A percentile compares a stretch with the other conserved stretches of the same genome.
phyloP scores from a whole-genome alignment of 2,329 filamentous ascomycete genomes.

The Pseudocercospora cruenta region DNA sequence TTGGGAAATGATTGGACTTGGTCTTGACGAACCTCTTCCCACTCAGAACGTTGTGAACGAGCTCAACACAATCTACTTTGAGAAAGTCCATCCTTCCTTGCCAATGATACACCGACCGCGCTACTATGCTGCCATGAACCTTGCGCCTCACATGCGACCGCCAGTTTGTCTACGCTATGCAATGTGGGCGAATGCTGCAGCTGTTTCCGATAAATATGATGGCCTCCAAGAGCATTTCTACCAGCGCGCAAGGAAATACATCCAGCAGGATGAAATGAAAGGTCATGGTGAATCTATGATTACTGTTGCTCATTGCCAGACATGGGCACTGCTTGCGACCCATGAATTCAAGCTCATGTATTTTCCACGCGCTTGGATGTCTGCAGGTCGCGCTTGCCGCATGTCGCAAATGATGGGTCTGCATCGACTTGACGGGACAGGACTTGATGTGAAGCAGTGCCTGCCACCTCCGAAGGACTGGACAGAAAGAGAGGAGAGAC shows the following conservation, averaged over 20 bases:
- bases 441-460: conserved; percentile 90
- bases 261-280: conserved; percentile 86
- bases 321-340: conserved; percentile 75
- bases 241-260: conserved; percentile 82
- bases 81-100: conserved; percentile 81
- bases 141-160: conserved; percentile 83
- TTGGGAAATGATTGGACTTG: conserved; percentile 85
- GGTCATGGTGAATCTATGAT: conserved; percentile 89
- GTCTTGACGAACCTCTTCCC: conserved; percentile 80
- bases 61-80: conserved; percentile 84
- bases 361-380: conserved; percentile 94
- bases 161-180: conserved; percentile 88
- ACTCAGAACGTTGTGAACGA: conserved; percentile 82
- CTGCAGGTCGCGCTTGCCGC: conserved; percentile 78
- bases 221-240: conserved; percentile 88
- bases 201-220: conserved; percentile 78
- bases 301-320: conserved; percentile 82
- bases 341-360: conserved; percentile 99
- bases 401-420: conserved; percentile 90
- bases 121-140: conserved; percentile 84
- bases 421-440: conserved; percentile 79
- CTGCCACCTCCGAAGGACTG: conserved; percentile 84
- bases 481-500: conserved; percentile 89
- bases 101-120: conserved; percentile 89
- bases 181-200: conserved; percentile 94